These are phyloP conservation scores for Cenococcum geophilum DNA, from an alignment of 495 filamentous ascomycete genomes.

Conservation along the genomic window DNA sequence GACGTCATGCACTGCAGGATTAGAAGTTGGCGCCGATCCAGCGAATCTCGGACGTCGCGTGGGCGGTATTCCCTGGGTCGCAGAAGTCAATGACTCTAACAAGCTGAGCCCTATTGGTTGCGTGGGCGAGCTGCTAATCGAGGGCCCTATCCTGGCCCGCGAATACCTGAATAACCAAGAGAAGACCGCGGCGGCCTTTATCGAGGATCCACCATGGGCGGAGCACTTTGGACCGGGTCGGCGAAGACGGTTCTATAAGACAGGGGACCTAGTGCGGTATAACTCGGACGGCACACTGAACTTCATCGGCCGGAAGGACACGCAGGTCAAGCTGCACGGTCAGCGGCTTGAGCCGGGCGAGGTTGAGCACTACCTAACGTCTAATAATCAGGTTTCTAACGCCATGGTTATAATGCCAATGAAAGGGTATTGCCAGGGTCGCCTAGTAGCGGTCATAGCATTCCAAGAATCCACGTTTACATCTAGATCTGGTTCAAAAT, in stretches of 20 bases:
- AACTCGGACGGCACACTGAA: constrained; percentile 32
- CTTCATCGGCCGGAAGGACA: constrained; percentile 36
- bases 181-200: constrained; percentile 36
- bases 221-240: neutral
- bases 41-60: constrained; percentile 33
- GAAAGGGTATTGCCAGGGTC: constrained; percentile 25
- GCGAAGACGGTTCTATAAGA: constrained; percentile 33
- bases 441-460: constrained; percentile 23
- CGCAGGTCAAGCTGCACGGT: constrained; percentile 32
- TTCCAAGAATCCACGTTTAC: too few species aligned
- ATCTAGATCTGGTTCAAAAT: constrained; percentile 10
- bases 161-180: constrained; percentile 40
- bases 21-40: constrained; percentile 20
- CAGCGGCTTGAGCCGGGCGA: constrained; percentile 30
- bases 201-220: constrained; percentile 26
- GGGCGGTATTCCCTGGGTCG: constrained; percentile 38
- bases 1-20: constrained; percentile 20
- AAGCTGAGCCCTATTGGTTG: constrained; percentile 38
- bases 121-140: constrained; percentile 41
- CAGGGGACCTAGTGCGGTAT: constrained; percentile 33
- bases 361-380: constrained; percentile 32
- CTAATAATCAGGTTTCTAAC: constrained; percentile 21
- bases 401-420: constrained; percentile 22
- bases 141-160: constrained; percentile 35
- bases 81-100: constrained; percentile 33